Base-by-base conservation (phyloP, 169 alveolate species). In the Perkinsus olseni region DNA sequence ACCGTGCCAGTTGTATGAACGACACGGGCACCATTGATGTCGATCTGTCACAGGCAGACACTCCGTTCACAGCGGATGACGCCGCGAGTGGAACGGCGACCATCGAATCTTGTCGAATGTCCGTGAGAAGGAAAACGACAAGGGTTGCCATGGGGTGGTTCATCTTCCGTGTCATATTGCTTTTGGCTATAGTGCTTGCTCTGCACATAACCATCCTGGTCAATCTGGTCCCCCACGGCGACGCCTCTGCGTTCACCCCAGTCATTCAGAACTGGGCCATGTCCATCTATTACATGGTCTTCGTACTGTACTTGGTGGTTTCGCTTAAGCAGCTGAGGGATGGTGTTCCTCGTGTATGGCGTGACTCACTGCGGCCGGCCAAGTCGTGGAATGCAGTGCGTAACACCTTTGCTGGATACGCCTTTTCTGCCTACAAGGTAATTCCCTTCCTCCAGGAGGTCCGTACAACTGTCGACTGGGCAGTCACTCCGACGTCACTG, bases 391-490 rank as follows among this genome's bases (percentile, higher is more conserved):
- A 45, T 45, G 62, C 62, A 17, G 17, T 45, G 6, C 62, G 62
- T 17, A 45, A 82, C 92, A 28, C 45, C 6, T 8, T 82, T 4
- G 38, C 45, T 92, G 93, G 92, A 91, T 91, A 74, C 39, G 92
- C 94, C 91, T 96, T 91, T 93, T 95, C 93, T 91, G 92, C 93
- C 8, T 97, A 94, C 93, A 94, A 95, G 40, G 95, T 94, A 28
- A 95, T 96, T 38, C 99, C 99, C 37, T 97, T 97, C 91, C 45
- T 97, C 36, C 95, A 94, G 94, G 98, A 97, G 94, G 93, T 97
- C 38, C 96, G 96, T 74, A 95, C 96, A 28, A 94, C 97, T 36
- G 94, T 96, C 92, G 99, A 97, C 95, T 97, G 98, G 98, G 95
- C 98, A 39, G 96, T 96, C 74, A 96, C 98, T 17, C 39, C 93